These are phyloP conservation scores for Sicyos edulis DNA, from an alignment of 306 rosid species.

Conservation along the genomic window DNA sequence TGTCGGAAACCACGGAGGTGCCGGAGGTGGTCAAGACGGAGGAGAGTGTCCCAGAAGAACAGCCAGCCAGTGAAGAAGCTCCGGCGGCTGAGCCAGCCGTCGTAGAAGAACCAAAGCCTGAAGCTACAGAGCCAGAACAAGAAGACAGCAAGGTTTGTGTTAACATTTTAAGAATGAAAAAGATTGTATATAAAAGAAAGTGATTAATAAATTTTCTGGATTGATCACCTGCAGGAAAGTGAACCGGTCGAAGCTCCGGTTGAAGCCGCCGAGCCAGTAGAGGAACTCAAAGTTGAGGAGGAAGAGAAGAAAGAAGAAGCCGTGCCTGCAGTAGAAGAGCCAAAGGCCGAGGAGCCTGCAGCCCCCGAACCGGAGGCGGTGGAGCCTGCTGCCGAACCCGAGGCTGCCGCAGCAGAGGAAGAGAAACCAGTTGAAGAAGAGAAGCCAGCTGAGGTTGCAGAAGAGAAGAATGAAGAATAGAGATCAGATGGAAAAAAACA, in stretches of 20 bases:
- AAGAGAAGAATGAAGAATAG: constrained; percentile 10
- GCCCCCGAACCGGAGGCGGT: not conserved
- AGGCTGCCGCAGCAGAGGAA: no score
- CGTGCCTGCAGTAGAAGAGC: not conserved
- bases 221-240: no score
- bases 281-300: not conserved
- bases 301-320: not conserved
- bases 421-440: not conserved
- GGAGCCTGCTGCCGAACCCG: no score
- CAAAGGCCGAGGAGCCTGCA: not conserved
- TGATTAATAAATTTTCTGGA: no score
- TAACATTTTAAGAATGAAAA: no score
- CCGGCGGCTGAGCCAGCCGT: not conserved
- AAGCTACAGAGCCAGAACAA: not conserved
- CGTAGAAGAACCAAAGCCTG: not conserved
- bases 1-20: not conserved
- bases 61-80: not conserved
- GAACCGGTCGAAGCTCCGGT: not conserved
- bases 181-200: no score
- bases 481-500: not conserved
- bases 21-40: not conserved
- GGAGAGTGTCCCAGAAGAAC: not conserved
- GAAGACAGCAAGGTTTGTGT: not conserved
- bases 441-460: constrained; percentile 9
- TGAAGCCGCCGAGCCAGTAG: not conserved